Conservation (phyloP, 352 stramenopile species). For the Phytophthora lateralis region DNA sequence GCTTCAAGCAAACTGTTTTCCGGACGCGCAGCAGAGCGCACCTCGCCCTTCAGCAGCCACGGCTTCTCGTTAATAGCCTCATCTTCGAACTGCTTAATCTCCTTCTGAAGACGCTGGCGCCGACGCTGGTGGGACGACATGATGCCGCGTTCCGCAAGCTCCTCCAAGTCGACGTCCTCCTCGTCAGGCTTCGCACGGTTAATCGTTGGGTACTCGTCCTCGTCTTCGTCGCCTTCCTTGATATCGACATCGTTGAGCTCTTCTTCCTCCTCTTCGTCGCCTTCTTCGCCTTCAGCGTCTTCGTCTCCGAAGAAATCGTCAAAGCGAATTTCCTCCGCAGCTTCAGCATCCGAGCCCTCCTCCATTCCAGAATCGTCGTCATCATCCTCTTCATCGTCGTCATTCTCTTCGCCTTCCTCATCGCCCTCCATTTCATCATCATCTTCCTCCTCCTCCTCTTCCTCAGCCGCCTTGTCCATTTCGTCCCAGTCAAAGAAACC, state of each 20-base stretch:
- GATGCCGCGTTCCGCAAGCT: constrained; percentile 78
- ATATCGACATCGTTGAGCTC: constrained; percentile 59
- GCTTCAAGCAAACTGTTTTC: constrained; percentile 94
- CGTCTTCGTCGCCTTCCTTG: constrained; percentile 45
- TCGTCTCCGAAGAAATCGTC: constrained; percentile 69
- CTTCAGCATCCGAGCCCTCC: constrained; percentile 56
- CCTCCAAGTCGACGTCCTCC: constrained; percentile 66
- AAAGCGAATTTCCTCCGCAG: constrained; percentile 60
- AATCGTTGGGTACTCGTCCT: constrained; percentile 64
- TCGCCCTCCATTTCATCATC: constrained; percentile 45
- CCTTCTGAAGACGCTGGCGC: constrained; percentile 65
- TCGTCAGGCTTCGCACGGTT: constrained; percentile 61
- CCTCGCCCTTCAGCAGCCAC: constrained; percentile 94
- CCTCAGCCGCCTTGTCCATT: constrained; percentile 85
- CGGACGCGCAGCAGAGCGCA: constrained; percentile 82
- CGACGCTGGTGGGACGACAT: constrained; percentile 82
- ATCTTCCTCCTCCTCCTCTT: constrained; percentile 57
- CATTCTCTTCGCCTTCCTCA: constrained; percentile 41
- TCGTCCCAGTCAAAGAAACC: constrained; percentile 90
- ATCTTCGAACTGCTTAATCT: constrained; percentile 90
- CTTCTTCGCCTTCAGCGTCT: constrained; percentile 45
- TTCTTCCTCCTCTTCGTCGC: constrained; percentile 52
- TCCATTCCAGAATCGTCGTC: constrained; percentile 62
- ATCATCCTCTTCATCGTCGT: constrained; percentile 47
- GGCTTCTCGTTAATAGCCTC: constrained; percentile 93